phyloP scores from a whole-genome alignment of 495 filamentous ascomycete genomes.

The Penicillium macrosclerotiorum region DNA sequence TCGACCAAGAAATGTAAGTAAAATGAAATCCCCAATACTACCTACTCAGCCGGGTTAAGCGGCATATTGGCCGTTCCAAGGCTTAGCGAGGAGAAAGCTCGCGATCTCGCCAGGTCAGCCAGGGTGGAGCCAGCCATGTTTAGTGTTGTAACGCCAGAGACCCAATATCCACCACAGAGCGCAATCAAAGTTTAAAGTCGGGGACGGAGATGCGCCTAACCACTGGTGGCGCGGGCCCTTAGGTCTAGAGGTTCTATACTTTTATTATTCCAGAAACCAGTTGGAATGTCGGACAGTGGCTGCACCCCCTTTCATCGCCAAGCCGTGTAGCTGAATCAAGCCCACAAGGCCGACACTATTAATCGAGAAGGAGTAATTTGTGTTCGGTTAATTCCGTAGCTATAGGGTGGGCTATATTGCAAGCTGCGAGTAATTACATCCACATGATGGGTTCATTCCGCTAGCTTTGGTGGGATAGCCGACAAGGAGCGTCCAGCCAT shows the following conservation, averaged over 20 bases:
- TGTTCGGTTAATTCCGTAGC: too few relatives aligned
- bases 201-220: neutral
- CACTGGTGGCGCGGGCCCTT: neutral
- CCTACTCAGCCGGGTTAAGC: neutral
- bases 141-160: constrained; percentile 4
- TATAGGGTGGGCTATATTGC: too few relatives aligned
- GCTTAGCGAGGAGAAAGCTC: neutral
- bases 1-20: too few relatives aligned
- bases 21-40: neutral
- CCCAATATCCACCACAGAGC: neutral
- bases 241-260: too few relatives aligned
- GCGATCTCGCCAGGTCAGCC: constrained; percentile 1
- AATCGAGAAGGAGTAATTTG: neutral
- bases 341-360: neutral
- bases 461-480: too few relatives aligned
- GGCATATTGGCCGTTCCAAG: neutral
- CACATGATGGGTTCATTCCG: too few relatives aligned
- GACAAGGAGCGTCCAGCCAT: neutral
- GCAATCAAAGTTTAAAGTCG: neutral
- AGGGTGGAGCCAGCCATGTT: constrained; percentile 1
- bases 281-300: neutral
- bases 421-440: too few relatives aligned
- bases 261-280: constrained; percentile 1
- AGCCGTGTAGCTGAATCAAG: too few relatives aligned
- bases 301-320: too few relatives aligned